Conservation (phyloP, 192 early-diverging fungal genomes). For the Backusella sp. region DNA sequence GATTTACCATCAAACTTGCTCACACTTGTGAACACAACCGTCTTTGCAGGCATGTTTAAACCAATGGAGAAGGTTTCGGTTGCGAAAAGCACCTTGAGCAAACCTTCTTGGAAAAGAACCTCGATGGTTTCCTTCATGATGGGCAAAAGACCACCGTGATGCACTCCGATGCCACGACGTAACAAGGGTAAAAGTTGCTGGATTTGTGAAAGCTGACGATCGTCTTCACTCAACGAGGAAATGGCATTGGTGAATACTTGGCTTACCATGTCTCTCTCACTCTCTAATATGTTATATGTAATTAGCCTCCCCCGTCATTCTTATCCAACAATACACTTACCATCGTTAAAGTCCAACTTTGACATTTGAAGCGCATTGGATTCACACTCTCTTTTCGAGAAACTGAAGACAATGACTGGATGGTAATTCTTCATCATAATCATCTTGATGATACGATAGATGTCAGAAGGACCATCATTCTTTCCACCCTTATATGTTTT, state of each 20-base stretch:
- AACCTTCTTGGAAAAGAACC: slow-evolving; percentile 85
- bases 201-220: slow-evolving; percentile 89
- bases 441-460: slow-evolving; percentile 95
- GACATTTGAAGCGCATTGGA: slow-evolving; percentile 86
- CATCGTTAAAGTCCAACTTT: slow-evolving; percentile 89
- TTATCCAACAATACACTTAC: slow-evolving; percentile 11
- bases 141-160: slow-evolving; percentile 94
- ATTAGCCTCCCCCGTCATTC: not conserved
- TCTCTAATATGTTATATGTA: slow-evolving; percentile 39
- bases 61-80: slow-evolving; percentile 99
- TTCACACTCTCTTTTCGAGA: slow-evolving; percentile 94
- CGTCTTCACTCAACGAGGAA: slow-evolving; percentile 80
- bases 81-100: slow-evolving; percentile 93
- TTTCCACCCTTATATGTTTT: slow-evolving; percentile 54
- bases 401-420: slow-evolving; percentile 98
- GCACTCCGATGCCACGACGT: slow-evolving; percentile 92
- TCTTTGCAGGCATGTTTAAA: slow-evolving; percentile 99
- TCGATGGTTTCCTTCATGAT: slow-evolving; percentile 99
- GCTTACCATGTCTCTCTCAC: slow-evolving; percentile 80
- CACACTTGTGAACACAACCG: slow-evolving; percentile 93
- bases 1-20: slow-evolving; percentile 93
- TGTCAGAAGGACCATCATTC: slow-evolving; percentile 69
- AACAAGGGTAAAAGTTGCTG: slow-evolving; percentile 89
- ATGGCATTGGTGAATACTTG: slow-evolving; percentile 90
- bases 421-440: slow-evolving; percentile 94